A percentile compares a stretch with the other conserved stretches of the same genome.
These are phyloP conservation scores for Phyllosticta ampelicida DNA, from an alignment of 2,329 filamentous ascomycete species.

Conservation along the genomic window DNA sequence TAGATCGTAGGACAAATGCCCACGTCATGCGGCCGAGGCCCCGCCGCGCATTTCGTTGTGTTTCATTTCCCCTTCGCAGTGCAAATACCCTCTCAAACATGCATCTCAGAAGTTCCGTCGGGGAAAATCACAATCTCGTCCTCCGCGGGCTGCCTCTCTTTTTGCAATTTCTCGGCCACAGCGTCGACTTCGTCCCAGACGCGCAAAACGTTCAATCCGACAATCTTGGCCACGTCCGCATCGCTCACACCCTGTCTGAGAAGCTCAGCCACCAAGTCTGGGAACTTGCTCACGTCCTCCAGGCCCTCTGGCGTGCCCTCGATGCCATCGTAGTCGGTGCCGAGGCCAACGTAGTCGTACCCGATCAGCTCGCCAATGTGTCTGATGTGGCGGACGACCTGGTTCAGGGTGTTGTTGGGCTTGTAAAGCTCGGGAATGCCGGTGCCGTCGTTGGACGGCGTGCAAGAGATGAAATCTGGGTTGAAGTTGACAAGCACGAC, in stretches of 20 bases:
- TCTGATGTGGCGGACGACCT: slow-evolving; percentile 69
- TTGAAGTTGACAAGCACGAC: slow-evolving; percentile 88
- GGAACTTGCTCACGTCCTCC: slow-evolving; percentile 78
- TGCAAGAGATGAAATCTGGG: slow-evolving; percentile 73
- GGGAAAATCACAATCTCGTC: slow-evolving; percentile 27
- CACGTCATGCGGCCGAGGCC: no score
- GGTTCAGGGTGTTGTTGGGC: slow-evolving; percentile 59
- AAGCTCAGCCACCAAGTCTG: slow-evolving; percentile 64
- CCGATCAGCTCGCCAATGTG: slow-evolving; percentile 77
- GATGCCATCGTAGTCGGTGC: slow-evolving; percentile 84
- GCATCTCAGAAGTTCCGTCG: not conserved
- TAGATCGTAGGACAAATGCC: no score
- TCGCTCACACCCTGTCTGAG: slow-evolving; percentile 64
- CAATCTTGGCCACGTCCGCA: slow-evolving; percentile 60
- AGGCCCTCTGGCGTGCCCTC: slow-evolving; percentile 55
- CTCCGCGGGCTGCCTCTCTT: slow-evolving; percentile 32
- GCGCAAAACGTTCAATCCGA: slow-evolving; percentile 68
- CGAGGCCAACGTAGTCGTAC: slow-evolving; percentile 78
- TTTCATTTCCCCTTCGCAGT: no score
- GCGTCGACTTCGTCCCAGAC: slow-evolving; percentile 74
- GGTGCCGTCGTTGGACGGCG: slow-evolving; percentile 44
- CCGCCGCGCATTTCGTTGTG: no score
- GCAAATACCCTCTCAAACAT: not conserved
- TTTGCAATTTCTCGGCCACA: slow-evolving; percentile 57
- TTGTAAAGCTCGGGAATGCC: slow-evolving; percentile 60